Conservation (phyloP, 768 basidiomycete genomes). For the Sporobolomyces roseus region DNA sequence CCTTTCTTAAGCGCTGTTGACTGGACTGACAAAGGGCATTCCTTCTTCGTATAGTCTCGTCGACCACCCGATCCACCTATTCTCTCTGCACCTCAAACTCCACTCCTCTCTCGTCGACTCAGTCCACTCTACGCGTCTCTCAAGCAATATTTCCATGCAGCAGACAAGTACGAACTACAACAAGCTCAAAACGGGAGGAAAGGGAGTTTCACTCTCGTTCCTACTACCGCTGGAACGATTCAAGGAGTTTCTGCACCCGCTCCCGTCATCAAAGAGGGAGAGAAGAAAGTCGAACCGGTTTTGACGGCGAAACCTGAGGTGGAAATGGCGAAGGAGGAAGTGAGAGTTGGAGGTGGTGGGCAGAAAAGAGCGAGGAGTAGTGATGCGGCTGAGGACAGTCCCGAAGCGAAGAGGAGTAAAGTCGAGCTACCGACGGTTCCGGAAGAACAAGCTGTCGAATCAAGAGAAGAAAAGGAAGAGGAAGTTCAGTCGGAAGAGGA, state of each 20-base stretch:
- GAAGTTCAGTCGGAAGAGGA: constrained; percentile 20
- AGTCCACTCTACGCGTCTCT: constrained; percentile 10
- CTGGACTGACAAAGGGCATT: not conserved
- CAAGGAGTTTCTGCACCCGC: not conserved
- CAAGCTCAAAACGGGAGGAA: not conserved
- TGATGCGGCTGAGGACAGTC: not conserved
- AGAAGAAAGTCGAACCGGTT: not conserved
- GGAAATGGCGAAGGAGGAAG: too few species aligned
- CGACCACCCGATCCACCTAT: constrained; percentile 18
- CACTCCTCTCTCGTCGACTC: constrained; percentile 16
- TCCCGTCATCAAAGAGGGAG: not conserved
- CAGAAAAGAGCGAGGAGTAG: not conserved
- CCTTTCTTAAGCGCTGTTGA: not conserved
- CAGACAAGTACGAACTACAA: constrained; percentile 31
- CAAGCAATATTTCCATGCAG: constrained; percentile 33
- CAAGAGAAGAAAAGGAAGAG: not conserved
- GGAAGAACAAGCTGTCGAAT: not conserved
- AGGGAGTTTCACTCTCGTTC: constrained; percentile 6
- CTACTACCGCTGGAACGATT: not conserved
- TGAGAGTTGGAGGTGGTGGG: not conserved
- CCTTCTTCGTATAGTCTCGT: not conserved
- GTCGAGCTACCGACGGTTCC: constrained; percentile 20
- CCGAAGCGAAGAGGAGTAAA: not conserved
- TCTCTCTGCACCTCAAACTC: constrained; percentile 18
- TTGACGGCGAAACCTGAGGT: not conserved